Percentiles rank a stretch among this genome's conserved stretches.
Evolutionary conservation across 208 protist genomes (phyloP).

Genomic region (Trypanosoma scelopori): DNA sequence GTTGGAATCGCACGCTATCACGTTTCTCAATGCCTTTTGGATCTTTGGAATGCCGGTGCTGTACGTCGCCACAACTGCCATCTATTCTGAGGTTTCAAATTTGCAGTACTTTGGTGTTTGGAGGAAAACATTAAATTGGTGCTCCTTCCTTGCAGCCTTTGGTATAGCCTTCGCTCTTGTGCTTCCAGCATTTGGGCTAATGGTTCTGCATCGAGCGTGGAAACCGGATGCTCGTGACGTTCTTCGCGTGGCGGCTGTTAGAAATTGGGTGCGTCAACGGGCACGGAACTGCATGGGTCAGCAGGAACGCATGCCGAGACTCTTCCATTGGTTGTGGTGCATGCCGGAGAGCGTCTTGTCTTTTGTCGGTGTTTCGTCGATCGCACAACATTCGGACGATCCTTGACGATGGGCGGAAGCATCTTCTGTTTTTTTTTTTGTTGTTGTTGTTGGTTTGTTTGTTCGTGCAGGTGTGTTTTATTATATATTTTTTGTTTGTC

Average conservation of each 20-base stretch:
- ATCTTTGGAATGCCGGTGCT: constrained; percentile 73
- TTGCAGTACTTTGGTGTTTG: constrained; percentile 76
- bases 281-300: constrained; percentile 9
- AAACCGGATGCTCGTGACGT: constrained; percentile 59
- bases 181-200: constrained; percentile 44
- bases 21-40: constrained; percentile 56
- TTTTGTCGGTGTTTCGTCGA: neutral
- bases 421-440: too few relatives aligned
- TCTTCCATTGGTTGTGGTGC: constrained; percentile 19
- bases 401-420: neutral
- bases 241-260: constrained; percentile 37
- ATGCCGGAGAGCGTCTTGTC: constrained; percentile 20
- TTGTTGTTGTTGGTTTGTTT: too few relatives aligned
- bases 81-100: constrained; percentile 41
- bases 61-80: constrained; percentile 46
- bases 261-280: constrained; percentile 17
- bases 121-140: constrained; percentile 33
- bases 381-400: neutral
- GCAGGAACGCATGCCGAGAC: neutral
- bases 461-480: too few relatives aligned
- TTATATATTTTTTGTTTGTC: too few relatives aligned
- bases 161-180: constrained; percentile 42
- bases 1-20: constrained; percentile 85
- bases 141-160: constrained; percentile 40
- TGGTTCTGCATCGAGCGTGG: constrained; percentile 8